Percentiles rank a stretch among this genome's conserved stretches.
Evolutionary conservation across 2,329 filamentous ascomycete species (phyloP).

Genomic region (Fusarium denticulatum): DNA sequence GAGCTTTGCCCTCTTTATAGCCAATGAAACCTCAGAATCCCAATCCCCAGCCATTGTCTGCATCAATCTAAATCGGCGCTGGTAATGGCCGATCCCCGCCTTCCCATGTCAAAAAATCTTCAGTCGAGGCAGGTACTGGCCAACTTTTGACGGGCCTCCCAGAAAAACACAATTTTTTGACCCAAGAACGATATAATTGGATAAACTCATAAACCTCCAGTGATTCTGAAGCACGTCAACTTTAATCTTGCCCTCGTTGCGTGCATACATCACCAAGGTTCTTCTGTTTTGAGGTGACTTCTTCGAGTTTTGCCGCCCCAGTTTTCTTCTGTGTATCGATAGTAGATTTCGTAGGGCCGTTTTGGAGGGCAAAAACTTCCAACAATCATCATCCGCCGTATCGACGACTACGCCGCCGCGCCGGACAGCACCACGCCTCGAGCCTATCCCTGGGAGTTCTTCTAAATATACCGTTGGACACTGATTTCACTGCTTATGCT

Average conservation of each 20-base stretch:
- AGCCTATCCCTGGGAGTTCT: slow-evolving; percentile 28
- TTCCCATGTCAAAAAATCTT: slow-evolving; percentile 1
- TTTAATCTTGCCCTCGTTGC: background rate
- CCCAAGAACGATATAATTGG: background rate
- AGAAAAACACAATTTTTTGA: background rate
- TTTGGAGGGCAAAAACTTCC: slow-evolving; percentile 52
- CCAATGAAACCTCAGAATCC: background rate
- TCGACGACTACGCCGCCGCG: slow-evolving; percentile 34
- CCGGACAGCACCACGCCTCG: slow-evolving; percentile 32
- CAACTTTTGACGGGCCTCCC: background rate
- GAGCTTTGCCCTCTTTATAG: background rate
- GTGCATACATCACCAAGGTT: background rate
- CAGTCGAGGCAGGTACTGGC: background rate
- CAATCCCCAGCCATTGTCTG: background rate
- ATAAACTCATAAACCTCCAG: background rate
- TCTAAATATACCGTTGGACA: slow-evolving; percentile 5
- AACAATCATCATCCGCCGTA: slow-evolving; percentile 45
- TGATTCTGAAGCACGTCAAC: background rate
- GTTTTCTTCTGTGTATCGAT: slow-evolving; percentile 53
- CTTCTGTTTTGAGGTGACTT: slow-evolving; percentile 25
- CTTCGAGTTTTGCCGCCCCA: slow-evolving; percentile 34
- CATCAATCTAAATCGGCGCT: slow-evolving; percentile 1
- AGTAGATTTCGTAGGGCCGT: slow-evolving; percentile 12
- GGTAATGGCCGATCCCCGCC: slow-evolving; percentile 6
- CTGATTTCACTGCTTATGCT: slow-evolving; percentile 33